Base-by-base conservation (phyloP, 2,329 filamentous ascomycete genomes). In the Trichothecium sympodiale region DNA sequence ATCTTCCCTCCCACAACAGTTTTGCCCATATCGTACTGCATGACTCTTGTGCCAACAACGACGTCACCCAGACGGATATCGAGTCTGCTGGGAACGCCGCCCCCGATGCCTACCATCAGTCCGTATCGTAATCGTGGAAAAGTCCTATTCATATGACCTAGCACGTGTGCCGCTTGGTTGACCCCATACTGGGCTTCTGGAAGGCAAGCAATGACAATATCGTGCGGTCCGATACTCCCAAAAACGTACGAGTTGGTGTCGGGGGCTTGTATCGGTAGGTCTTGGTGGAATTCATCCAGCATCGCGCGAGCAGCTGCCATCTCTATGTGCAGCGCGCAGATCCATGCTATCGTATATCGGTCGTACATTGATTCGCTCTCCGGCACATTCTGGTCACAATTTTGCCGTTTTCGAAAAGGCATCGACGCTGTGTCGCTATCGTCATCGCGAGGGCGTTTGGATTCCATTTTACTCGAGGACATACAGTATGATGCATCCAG, bases 301-400 rank as follows among this genome's bases (percentile, higher is more conserved):
- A 56, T 49, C 6, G 31, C 42, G 2, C 33, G 29, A 1, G 51
- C 51, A 5, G 52, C 53, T 3, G 46, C 44, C 35, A 46, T 41
- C 15, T 59, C 54, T 2, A 48, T 39, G 1, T 33, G 35, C 0
- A 57, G 20, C 0, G 55, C 52, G 30, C 49, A 56, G 0, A 58
- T 46, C 54, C 54, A 59, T 0, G 52, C 55, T 3, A 59, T 38
- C 0, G 49, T 54, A 20, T 54, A 57, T 10, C 40, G 43, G 25
- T 38, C 18, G 32, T 38, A n/a, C n/a, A n/a, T n/a, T n/a, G n/a
- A n/a, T n/a, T n/a, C n/a, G n/a, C n/a, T n/a, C n/a, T n/a, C n/a
- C n/a, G n/a, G n/a, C n/a, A n/a, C n/a, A 34, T n/a, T n/a, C n/a
- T n/a, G n/a, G n/a, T n/a, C n/a, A n/a, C n/a, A n/a, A n/a, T n/a